Conservation (phyloP, 768 basidiomycete genomes). For the Clitopilus passeckerianus region DNA sequence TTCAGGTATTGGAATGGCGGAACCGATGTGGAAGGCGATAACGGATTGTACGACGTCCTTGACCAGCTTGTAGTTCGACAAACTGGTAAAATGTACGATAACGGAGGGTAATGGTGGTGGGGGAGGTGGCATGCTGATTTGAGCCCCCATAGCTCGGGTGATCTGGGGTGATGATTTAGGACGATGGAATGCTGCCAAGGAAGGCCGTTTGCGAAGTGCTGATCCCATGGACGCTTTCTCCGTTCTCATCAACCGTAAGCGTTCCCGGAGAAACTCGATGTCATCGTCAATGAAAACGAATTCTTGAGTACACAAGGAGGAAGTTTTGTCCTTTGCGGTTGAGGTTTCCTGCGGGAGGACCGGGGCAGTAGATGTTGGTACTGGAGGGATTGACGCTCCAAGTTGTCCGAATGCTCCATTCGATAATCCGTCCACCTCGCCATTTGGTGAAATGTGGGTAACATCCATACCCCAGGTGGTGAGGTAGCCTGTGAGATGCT, state of each 20-base stretch:
- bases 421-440: constrained; percentile 37
- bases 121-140: constrained; percentile 16
- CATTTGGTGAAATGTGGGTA: constrained; percentile 66
- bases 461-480: constrained; percentile 96
- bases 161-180: constrained; percentile 82
- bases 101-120: constrained; percentile 35
- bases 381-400: background rate
- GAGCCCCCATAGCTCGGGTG: constrained; percentile 44
- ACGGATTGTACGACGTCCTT: constrained; percentile 80
- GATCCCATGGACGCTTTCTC: constrained; percentile 43
- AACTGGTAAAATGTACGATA: constrained; percentile 87
- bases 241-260: constrained; percentile 62
- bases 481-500: constrained; percentile 88
- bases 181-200: constrained; percentile 61
- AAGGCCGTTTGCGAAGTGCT: constrained; percentile 57
- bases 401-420: background rate
- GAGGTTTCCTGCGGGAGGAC: background rate
- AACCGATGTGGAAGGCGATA: constrained; percentile 39
- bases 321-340: background rate
- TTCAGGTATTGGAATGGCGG: constrained; percentile 61
- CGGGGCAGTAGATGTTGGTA: constrained; percentile 7
- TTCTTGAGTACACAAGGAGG: constrained; percentile 20
- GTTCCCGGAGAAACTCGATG: constrained; percentile 70
- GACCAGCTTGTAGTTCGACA: constrained; percentile 83
- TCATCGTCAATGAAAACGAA: constrained; percentile 95